Evolutionary conservation across 1,284 basidiomycete species (phyloP).

Genomic region (Leccinum insolens): DNA sequence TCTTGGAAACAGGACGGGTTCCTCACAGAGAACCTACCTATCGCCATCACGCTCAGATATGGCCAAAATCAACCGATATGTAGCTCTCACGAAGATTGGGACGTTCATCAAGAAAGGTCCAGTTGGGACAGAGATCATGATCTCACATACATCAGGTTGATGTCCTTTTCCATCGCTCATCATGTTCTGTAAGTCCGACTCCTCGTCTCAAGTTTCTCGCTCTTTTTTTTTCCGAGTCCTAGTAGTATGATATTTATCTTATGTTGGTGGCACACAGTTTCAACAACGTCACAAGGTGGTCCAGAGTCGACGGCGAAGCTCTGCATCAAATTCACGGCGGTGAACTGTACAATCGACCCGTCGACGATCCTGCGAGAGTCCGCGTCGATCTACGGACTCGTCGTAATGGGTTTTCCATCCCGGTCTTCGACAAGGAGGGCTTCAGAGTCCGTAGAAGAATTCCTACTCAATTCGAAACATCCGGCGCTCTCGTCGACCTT

Average conservation of each 20-base stretch:
- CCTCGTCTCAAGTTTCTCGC: too few species aligned
- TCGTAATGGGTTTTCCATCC: neutral
- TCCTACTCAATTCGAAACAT: neutral
- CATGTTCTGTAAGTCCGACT: slow-evolving; percentile 3
- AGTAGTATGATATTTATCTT: too few species aligned
- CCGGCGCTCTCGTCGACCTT: slow-evolving; percentile 8
- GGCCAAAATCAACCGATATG: slow-evolving; percentile 15
- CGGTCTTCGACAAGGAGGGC: neutral
- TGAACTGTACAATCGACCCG: neutral
- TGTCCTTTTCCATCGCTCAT: slow-evolving; percentile 6
- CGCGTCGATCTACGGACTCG: neutral
- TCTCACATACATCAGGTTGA: neutral
- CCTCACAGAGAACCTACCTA: neutral
- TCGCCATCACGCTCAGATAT: slow-evolving; percentile 7
- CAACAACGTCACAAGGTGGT: neutral
- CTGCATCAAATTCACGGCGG: neutral
- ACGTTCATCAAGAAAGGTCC: neutral
- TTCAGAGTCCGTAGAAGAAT: neutral
- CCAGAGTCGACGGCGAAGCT: neutral
- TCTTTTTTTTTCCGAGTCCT: too few species aligned
- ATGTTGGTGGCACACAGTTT: slow-evolving; percentile 1
- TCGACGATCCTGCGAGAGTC: neutral
- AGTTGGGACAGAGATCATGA: slow-evolving; percentile 7
- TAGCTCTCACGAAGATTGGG: neutral
- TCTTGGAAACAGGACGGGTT: slow-evolving; percentile 10